Conservation (phyloP, 2,329 filamentous ascomycete genomes). For the Penicillium sp. region DNA sequence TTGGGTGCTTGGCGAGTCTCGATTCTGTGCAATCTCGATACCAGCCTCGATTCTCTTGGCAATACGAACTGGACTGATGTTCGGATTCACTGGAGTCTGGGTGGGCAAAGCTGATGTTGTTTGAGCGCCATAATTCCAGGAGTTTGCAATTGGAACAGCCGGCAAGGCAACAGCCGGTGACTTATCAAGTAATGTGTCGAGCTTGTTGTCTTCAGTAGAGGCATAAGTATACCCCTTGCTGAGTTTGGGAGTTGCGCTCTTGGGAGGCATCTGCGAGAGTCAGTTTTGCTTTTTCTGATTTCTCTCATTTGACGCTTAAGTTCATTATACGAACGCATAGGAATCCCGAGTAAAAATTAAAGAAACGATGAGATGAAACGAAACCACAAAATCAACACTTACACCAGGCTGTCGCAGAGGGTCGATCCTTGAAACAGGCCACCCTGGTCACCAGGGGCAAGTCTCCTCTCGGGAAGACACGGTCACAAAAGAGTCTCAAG, state of each 20-base stretch:
- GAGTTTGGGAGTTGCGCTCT: constrained; percentile 16
- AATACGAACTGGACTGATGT: constrained; percentile 30
- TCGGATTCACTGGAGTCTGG: constrained; percentile 28
- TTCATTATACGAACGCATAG: background rate
- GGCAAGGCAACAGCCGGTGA: constrained; percentile 27
- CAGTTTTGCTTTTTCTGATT: background rate
- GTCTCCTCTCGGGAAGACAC: background rate
- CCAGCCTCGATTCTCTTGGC: constrained; percentile 32
- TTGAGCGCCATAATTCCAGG: constrained; percentile 40
- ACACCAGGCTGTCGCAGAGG: constrained; percentile 1
- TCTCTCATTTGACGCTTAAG: background rate
- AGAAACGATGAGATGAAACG: background rate
- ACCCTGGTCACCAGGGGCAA: background rate
- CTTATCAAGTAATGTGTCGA: constrained; percentile 19
- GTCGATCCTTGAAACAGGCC: background rate
- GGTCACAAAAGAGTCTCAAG: background rate
- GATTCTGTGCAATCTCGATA: constrained; percentile 16
- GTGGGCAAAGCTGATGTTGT: constrained; percentile 34
- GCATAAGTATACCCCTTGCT: constrained; percentile 9
- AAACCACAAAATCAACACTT: constrained; percentile 1
- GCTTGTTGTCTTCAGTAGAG: constrained; percentile 8
- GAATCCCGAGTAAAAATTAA: background rate
- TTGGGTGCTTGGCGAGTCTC: constrained; percentile 9
- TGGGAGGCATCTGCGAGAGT: constrained; percentile 24
- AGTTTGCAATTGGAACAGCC: constrained; percentile 36